Base-by-base conservation (phyloP, 805 yeast genomes). In the Metschnikowia lunata region DNA sequence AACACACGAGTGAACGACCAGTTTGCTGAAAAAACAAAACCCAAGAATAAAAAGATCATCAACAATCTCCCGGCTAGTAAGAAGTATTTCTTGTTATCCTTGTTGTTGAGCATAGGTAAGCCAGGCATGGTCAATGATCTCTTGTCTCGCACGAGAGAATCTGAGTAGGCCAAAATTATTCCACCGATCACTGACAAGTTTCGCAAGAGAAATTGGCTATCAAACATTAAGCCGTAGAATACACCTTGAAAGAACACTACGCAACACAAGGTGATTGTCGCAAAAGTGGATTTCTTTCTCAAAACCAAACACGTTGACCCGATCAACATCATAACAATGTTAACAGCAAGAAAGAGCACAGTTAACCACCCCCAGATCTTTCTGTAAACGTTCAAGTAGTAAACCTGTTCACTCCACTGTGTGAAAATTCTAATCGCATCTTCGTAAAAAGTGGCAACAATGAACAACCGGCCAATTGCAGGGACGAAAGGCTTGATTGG, bases 171-270 rank as follows among this genome's bases (percentile, higher is more conserved):
- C 58, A 91, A 79, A 54, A 91, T 69, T 50, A 91, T 75, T 7
- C 98, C 98, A 37, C 99, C 99, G 52, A 88, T 83, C 40, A 91
- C 91, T 18, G 95, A 84, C 53, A 90, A 72, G 62, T 88, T 89
- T 69, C 97, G 82, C 58, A 88, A 75, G 56, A 93, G 80, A 67
- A 90, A 91, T 46, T 79, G 79, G 28, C 84, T 74, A 56, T 90
- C 96, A 55, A 84, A 80, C 51, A 88, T 78, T 50, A 90, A 73
- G 6, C 98, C 98, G 61, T 91, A 91, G 48, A 85, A 85, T 11
- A 90, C 52, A 6, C 96, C 97, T 70, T 91, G 99, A 36, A 82
- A 63, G 12, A 88, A 59, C 30, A 91, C 87, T 50, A 89, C 91
- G 7, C 75, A 71, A 34, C 84, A 66, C 52, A 91, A 74, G 0